Conservation (phyloP, 257 asterid species). For the Solanum bulbocastanum region DNA sequence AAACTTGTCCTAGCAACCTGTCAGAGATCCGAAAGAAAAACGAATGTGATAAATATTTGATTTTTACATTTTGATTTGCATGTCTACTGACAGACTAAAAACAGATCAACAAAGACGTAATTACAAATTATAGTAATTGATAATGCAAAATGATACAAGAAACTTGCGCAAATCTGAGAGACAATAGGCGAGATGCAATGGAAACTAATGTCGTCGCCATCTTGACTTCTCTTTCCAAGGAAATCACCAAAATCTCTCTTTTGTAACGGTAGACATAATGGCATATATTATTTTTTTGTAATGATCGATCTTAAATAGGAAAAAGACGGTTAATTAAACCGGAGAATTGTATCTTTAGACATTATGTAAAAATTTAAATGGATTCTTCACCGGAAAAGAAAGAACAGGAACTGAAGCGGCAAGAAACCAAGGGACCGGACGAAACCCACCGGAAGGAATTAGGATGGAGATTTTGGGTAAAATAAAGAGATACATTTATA, state of each 20-base stretch:
- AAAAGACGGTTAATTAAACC: neutral
- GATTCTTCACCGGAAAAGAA: neutral
- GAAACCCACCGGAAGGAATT: neutral
- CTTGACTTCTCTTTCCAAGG: neutral
- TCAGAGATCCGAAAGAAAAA: neutral
- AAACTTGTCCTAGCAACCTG: neutral
- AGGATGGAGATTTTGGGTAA: neutral
- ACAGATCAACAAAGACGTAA: neutral
- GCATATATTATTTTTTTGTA: neutral
- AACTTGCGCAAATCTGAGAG: neutral
- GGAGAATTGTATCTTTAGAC: neutral
- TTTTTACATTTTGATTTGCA: neutral
- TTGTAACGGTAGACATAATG: neutral
- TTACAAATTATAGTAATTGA: neutral
- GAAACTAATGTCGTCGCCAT: neutral
- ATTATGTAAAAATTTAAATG: neutral
- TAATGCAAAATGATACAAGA: neutral
- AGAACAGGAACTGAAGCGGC: neutral
- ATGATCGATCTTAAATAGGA: neutral
- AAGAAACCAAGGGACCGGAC: neutral
- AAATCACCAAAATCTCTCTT: neutral
- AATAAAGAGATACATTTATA: neutral
- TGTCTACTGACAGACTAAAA: neutral
- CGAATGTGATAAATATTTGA: neutral
- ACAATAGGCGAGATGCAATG: neutral